These are phyloP conservation scores for Cordyceps javanica DNA, from an alignment of 2,329 filamentous ascomycete genomes.

Conservation along the genomic window DNA sequence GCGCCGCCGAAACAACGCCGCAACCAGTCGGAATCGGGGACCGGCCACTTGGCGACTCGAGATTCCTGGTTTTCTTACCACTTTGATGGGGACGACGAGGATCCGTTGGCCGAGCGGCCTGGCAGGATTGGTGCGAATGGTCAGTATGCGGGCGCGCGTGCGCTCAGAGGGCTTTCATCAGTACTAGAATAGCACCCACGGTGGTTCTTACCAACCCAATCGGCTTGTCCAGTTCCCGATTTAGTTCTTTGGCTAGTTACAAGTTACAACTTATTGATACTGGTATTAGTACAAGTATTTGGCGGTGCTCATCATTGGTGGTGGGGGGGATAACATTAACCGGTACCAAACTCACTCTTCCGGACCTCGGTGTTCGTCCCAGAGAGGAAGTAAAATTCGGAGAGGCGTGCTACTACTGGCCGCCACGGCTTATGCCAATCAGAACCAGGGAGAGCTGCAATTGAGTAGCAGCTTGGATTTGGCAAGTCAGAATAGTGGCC, in stretches of 20 bases:
- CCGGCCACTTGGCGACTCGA: too few relatives aligned
- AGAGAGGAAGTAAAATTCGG: slow-evolving; percentile 1
- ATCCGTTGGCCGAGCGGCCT: neutral
- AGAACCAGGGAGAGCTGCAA: neutral
- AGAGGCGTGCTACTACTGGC: neutral
- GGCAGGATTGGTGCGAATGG: neutral
- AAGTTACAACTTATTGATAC: too few relatives aligned
- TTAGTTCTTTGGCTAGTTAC: too few relatives aligned
- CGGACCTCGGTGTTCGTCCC: neutral
- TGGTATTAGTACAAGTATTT: too few relatives aligned
- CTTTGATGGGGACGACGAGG: neutral
- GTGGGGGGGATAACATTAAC: too few relatives aligned
- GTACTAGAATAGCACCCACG: too few relatives aligned
- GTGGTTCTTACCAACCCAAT: too few relatives aligned
- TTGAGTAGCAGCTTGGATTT: neutral
- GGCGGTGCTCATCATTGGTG: neutral
- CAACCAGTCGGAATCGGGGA: neutral
- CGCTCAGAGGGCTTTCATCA: too few relatives aligned
- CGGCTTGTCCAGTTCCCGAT: too few relatives aligned
- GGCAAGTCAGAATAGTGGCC: neutral
- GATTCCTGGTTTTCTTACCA: too few relatives aligned
- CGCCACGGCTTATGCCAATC: neutral
- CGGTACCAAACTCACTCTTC: too few relatives aligned
- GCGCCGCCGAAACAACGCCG: neutral
- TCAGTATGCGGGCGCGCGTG: too few relatives aligned